Evolutionary conservation across 1,139 yeast genomes (phyloP), one percentile per base, ranked within the genome.

Genomic region (Sugiyamaella neomexicana): DNA sequence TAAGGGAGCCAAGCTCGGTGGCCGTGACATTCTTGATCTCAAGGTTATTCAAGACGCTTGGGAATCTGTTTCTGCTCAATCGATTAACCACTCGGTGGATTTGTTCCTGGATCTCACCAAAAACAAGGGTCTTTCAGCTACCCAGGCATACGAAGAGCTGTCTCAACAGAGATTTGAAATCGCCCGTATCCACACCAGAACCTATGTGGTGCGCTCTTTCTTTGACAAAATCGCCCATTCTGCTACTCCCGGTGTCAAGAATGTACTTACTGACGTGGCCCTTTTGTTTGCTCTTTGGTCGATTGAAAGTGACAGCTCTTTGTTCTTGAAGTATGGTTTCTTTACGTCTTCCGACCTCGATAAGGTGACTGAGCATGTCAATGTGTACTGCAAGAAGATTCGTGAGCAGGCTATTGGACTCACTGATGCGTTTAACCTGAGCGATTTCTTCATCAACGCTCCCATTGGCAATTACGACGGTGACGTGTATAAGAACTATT

Each of bases 341-440:
- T 73, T 87, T 46, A 59, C 67, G 25, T 63, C 76, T n/a, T 59
- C 56, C 25, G 73, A 71, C 53, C 63, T 75, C 27, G 70, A 67
- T 54, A 53, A 56, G 44, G 66, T 74, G 42, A 68, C 73, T 25
- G 60, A 56, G 27, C 65, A 65, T 15, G 75, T 73, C 43, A 70
- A 72, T 59, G 65, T 62, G 39, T 70, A 72, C 62, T 70, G 75
- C 55, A 63, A 60, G 53, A 60, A 59, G 56, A 70, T 75, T 12
- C 69, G 97, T 71, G 83, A 83, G 46, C 85, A 86, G 65, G 86
- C 85, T 55, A 82, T 89, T 68, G 88, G 89, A 16, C 77, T 88
- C 64, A 87, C 96, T n/a, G 98, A 91, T 73, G 80, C 96, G 5
- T 91, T 91, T 80, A 85, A 86, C 74, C 79, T 86, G 67, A 82